A percentile compares a stretch with the other conserved stretches of the same genome.
These are phyloP conservation scores for Sparassis latifolia DNA, from an alignment of 1,284 basidiomycete species.

Conservation along the genomic window DNA sequence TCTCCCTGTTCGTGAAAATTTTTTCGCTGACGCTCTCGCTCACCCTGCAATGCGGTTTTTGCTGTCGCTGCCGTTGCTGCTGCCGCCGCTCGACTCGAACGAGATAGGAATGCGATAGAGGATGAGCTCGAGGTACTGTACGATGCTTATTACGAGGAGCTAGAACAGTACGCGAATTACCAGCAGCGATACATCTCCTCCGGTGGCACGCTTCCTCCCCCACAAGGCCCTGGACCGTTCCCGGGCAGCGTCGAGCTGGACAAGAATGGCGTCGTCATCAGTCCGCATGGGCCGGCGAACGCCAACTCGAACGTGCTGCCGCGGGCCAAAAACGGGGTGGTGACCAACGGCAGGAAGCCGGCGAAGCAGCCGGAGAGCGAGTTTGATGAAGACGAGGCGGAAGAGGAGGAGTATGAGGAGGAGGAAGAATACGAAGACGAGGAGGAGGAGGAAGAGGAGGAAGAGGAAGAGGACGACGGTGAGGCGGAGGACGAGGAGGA, in stretches of 20 bases:
- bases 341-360: slow-evolving; percentile 45
- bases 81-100: slow-evolving; percentile 6
- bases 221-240: slow-evolving; percentile 95
- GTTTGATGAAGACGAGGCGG: slow-evolving; percentile 49
- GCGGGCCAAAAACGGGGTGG: slow-evolving; percentile 30
- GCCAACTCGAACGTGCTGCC: slow-evolving; percentile 24
- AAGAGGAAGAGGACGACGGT: slow-evolving; percentile 28
- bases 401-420: slow-evolving; percentile 33
- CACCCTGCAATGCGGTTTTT: slow-evolving; percentile 11
- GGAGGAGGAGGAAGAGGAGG: slow-evolving; percentile 29
- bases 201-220: slow-evolving; percentile 81
- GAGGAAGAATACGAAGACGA: slow-evolving; percentile 27
- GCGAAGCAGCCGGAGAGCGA: slow-evolving; percentile 48
- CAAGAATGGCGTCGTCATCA: slow-evolving; percentile 81
- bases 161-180: slow-evolving; percentile 97
- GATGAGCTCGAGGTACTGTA: slow-evolving; percentile 98
- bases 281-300: slow-evolving; percentile 40
- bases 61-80: slow-evolving; percentile 12
- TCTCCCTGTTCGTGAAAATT: slow-evolving; percentile 18
- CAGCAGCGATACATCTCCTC: slow-evolving; percentile 90
- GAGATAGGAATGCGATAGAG: slow-evolving; percentile 86
- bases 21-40: slow-evolving; percentile 32
- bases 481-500: slow-evolving; percentile 26
- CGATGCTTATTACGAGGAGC: slow-evolving; percentile 99
- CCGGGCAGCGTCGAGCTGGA: slow-evolving; percentile 96